These are phyloP conservation scores for Entophlyctis luteolus DNA, from an alignment of 192 early-diverging fungal species.

Conservation along the genomic window DNA sequence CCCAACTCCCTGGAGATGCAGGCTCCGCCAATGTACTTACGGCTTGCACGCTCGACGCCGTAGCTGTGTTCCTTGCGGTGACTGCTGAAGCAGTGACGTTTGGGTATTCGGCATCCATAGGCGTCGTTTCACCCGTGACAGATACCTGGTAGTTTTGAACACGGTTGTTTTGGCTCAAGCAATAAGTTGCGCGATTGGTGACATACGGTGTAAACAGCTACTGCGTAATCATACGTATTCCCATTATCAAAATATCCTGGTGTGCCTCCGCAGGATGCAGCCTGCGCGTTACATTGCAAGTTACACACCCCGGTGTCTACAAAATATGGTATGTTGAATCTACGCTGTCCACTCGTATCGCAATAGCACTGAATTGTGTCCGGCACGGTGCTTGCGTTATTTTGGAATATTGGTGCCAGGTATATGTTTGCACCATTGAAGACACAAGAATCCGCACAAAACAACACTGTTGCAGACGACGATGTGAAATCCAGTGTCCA, in stretches of 20 bases:
- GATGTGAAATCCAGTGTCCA: neutral
- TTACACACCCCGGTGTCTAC: neutral
- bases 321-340: slow-evolving; percentile 18
- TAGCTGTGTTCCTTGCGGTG: no score
- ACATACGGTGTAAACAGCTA: slow-evolving; percentile 15
- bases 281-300: slow-evolving; percentile 1
- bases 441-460: neutral
- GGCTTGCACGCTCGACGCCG: no score
- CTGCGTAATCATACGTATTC: neutral
- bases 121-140: no score
- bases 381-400: neutral
- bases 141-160: no score
- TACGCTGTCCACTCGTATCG: slow-evolving; percentile 2
- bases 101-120: no score
- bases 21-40: no score
- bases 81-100: no score
- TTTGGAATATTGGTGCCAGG: neutral
- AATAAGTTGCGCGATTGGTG: no score
- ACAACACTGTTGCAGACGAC: neutral
- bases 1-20: no score
- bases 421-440: slow-evolving; percentile 1
- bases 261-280: slow-evolving; percentile 14
- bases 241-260: slow-evolving; percentile 17
- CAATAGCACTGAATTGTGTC: neutral
- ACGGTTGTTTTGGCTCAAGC: no score